Evolutionary conservation across 108 stramenopile species (phyloP), one percentile per base, ranked within the genome.

Genomic region (Halocafeteria seosinensis): DNA sequence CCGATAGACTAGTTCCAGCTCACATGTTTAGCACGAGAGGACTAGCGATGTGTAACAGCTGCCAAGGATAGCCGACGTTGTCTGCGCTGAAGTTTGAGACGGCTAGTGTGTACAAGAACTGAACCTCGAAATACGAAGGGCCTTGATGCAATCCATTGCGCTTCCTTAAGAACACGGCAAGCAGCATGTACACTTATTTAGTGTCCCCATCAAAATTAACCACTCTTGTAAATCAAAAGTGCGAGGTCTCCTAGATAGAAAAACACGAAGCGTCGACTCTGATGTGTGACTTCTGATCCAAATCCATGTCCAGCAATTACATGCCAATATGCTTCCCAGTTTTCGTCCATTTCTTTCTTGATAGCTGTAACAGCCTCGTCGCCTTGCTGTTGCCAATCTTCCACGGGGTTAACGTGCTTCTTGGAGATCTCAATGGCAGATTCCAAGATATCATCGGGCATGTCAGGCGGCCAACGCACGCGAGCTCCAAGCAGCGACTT

Each of bases 271-370:
- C 76, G 27, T 51, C 67, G 67, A 0, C 80, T 69, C 61, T 84
- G 78, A 59, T 84, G 84, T 11, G 79, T 84, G 21, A 81, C 81
- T 50, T 80, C 67, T 35, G 79, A 76, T 5, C 84, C 84, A 35
- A 82, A 84, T 37, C 69, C 72, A 23, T 73, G 53, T 0, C 81
- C 84, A 31, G 78, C 67, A 17, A 81, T 47, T 32, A 75, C 74
- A 50, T 84, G 84, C 81, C 84, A 84, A 64, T 67, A 38, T 8
- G 81, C 75, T 25, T 36, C 51, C 78, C 81, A 81, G 29, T 35
- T 62, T 28, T 58, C 31, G 47, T 84, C 81, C 62, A 84, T 79
- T 37, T 80, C 63, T 55, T 64, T 67, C 67, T 82, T 82, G 30
- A 84, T 76, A 2, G 27, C 12, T 12, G 31, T 38, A 17, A 76